Conservation (phyloP, 176 grass and related monocot species). For the Musa schizocarpa region DNA sequence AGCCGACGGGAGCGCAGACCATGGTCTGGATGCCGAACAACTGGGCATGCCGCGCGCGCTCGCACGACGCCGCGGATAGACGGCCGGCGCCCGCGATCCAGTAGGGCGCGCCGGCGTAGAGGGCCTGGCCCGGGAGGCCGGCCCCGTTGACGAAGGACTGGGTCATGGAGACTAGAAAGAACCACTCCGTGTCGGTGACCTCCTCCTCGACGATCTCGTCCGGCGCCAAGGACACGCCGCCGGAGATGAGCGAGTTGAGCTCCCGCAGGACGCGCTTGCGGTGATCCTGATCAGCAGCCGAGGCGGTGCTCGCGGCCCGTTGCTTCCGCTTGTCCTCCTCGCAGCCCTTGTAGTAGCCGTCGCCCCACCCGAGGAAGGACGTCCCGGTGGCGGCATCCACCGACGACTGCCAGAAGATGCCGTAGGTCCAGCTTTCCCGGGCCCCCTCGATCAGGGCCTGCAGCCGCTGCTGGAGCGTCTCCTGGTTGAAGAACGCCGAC, state of each 20-base stretch:
- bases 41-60: constrained; percentile 61
- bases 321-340: constrained; percentile 80
- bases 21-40: constrained; percentile 74
- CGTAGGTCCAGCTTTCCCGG: constrained; percentile 69
- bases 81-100: constrained; percentile 48
- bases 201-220: constrained; percentile 90
- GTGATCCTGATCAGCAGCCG: constrained; percentile 72
- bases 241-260: constrained; percentile 84
- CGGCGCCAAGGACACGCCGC: constrained; percentile 7
- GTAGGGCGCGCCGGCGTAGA: constrained; percentile 31
- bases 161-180: constrained; percentile 98
- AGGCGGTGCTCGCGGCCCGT: background rate
- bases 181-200: constrained; percentile 97
- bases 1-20: constrained; percentile 68
- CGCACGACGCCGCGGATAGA: constrained; percentile 39
- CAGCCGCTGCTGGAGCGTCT: constrained; percentile 78
- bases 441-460: constrained; percentile 71
- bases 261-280: constrained; percentile 71
- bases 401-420: constrained; percentile 87
- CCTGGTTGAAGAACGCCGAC: constrained; percentile 46
- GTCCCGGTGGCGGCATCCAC: constrained; percentile 38
- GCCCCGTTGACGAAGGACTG: constrained; percentile 59
- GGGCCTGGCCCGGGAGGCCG: constrained; percentile 48
- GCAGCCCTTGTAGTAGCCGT: constrained; percentile 14
- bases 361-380: constrained; percentile 77